Base-by-base conservation (phyloP, 2,329 filamentous ascomycete genomes). In the Helotiales sp. region DNA sequence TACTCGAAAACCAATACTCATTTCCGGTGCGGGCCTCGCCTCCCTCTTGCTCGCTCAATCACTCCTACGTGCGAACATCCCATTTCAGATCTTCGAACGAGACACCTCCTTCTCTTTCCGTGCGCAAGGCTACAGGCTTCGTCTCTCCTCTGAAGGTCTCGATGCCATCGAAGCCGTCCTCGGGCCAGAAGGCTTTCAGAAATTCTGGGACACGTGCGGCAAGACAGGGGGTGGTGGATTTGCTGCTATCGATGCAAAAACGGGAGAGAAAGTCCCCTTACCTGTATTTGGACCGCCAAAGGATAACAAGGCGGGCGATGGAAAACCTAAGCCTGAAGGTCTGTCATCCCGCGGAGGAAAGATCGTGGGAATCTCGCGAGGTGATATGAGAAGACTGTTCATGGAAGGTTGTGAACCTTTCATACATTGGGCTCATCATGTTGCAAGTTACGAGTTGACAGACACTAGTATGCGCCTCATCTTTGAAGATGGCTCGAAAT, bases 331-430 rank as follows among this genome's bases (percentile, higher is more conserved):
- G 24, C 13, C 48, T 27, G 1, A 50, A 52, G 31, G 70, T 1
- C 71, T 87, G 29, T 57, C 70, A 0, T 84, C 81, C 15, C 76
- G 83, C 19, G 82, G 74, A 36, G 82, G 81, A 5, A 84, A 86
- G 67, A 75, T 84, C 8, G 77, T 88, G 0, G 85, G 85, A 0
- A 85, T 88, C 38, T 78, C 83, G 0, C 73, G 85, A 5, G 85
- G 84, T 4, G 83, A 86, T 33, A 87, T 88, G 84, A 76, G 85
- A 2, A 75, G 71, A 47, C 61, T 83, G 5, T 87, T 88, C 65
- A 69, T 85, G 46, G 71, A 77, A 17, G 84, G 84, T 1, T 79
- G 79, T 56, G 84, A 87, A 59, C 68, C 76, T 0, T 73, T 73
- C 46, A 76, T 89, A 6, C 73, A 81, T 24, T 88, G 83, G 81